Conservation (phyloP, 169 alveolate species). For the Eimeria necatrix region DNA sequence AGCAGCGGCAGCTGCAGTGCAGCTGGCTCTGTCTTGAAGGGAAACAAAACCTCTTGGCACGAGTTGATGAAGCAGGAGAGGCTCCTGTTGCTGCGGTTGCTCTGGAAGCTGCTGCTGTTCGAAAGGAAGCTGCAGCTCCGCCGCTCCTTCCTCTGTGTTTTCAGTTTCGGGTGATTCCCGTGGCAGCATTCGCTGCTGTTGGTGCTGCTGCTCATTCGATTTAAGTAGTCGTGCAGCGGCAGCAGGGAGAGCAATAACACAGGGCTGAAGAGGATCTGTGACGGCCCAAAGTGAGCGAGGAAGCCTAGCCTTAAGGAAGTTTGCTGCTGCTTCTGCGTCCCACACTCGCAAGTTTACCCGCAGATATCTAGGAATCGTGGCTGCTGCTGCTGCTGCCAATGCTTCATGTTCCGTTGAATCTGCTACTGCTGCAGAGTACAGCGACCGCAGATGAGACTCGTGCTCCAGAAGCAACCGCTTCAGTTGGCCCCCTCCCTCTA, state of each 20-base stretch:
- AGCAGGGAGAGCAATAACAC: slow-evolving; percentile 34
- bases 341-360: slow-evolving; percentile 18
- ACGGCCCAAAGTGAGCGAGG: not conserved
- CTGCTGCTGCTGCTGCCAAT: slow-evolving; percentile 33
- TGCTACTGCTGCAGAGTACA: not conserved
- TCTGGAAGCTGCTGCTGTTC: not conserved
- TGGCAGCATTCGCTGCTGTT: not conserved
- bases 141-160: not conserved
- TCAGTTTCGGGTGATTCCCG: not conserved
- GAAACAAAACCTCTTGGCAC: slow-evolving; percentile 73
- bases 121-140: not conserved
- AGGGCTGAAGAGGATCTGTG: slow-evolving; percentile 33
- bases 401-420: not conserved
- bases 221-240: slow-evolving; percentile 36
- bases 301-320: not conserved
- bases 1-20: slow-evolving; percentile 82
- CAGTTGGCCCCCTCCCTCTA: slow-evolving; percentile 40
- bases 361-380: slow-evolving; percentile 31
- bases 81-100: not conserved
- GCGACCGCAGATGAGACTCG: slow-evolving; percentile 38
- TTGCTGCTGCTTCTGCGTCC: slow-evolving; percentile 64
- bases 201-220: not conserved
- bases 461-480: slow-evolving; percentile 5
- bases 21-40: slow-evolving; percentile 83
- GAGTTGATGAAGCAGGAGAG: slow-evolving; percentile 55